Conservation (phyloP, 2,329 filamentous ascomycete genomes). For the Zymoseptoria brevis region DNA sequence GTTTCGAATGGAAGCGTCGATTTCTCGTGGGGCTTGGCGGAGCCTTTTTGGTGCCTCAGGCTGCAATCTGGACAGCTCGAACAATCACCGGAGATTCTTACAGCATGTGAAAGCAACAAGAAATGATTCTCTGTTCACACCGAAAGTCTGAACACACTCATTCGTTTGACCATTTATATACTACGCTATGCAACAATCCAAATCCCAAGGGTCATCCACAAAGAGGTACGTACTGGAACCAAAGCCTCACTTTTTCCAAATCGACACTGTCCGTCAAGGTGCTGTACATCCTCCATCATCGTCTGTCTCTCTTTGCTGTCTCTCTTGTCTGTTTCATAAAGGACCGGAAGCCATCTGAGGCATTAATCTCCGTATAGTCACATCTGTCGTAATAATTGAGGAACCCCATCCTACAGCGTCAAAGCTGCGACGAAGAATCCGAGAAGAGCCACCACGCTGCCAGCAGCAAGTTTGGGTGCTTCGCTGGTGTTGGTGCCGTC, state of each 20-base stretch:
- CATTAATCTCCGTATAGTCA: constrained; percentile 5
- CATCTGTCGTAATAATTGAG: neutral
- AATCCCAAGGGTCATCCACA: neutral
- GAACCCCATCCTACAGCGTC: constrained; percentile 22
- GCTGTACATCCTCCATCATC: no score
- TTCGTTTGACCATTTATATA: neutral
- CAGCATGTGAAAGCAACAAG: no score
- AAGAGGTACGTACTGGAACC: neutral
- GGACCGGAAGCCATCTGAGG: constrained; percentile 14
- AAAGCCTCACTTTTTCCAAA: neutral
- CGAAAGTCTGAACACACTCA: neutral
- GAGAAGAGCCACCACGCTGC: constrained; percentile 31
- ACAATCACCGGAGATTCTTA: no score
- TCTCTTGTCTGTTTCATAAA: neutral
- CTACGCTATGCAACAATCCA: neutral
- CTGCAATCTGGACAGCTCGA: neutral
- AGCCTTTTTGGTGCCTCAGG: neutral
- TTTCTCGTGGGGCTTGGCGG: neutral
- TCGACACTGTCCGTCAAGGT: no score
- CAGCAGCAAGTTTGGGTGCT: constrained; percentile 28
- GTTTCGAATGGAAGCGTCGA: neutral
- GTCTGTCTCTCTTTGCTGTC: neutral
- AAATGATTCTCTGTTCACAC: no score
- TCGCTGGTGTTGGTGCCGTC: constrained; percentile 22
- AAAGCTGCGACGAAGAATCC: constrained; percentile 32